Conservation (phyloP, 2,329 filamentous ascomycete species). For the Amylocarpus encephaloides region DNA sequence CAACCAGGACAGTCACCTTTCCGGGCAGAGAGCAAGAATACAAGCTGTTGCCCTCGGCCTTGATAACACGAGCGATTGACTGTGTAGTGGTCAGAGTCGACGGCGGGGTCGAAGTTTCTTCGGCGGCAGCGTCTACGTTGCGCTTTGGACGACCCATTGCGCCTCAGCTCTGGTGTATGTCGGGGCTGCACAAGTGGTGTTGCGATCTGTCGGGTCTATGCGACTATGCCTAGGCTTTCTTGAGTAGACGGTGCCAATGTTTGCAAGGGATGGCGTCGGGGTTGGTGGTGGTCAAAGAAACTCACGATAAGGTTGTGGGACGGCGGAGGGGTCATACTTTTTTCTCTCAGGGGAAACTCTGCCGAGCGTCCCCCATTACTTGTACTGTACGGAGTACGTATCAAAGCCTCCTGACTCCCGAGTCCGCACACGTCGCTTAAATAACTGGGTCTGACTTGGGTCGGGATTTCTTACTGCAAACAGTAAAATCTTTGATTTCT, state of each 20-base stretch:
- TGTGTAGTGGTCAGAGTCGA: conserved; percentile 53
- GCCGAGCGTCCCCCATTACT: background rate
- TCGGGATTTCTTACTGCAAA: background rate
- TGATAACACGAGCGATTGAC: conserved; percentile 69
- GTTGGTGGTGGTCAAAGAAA: background rate
- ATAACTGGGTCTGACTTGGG: background rate
- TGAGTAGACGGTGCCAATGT: too few relatives aligned
- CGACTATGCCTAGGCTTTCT: too few relatives aligned
- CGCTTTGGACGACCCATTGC: conserved; percentile 70
- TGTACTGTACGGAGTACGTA: background rate
- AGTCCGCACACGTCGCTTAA: too few relatives aligned
- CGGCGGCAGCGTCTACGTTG: conserved; percentile 68
- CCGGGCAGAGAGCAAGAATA: conserved; percentile 72
- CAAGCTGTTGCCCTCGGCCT: conserved; percentile 81
- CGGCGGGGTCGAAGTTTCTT: conserved; percentile 59
- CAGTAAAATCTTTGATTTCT: background rate
- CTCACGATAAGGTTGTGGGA: too few relatives aligned
- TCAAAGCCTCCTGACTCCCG: too few relatives aligned
- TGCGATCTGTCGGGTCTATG: background rate
- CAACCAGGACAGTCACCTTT: conserved; percentile 62
- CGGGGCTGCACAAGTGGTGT: background rate
- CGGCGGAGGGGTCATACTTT: too few relatives aligned
- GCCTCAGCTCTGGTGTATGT: background rate
- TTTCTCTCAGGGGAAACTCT: too few relatives aligned
- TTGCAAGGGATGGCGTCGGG: background rate